phyloP scores from a whole-genome alignment of 176 grass and related monocot species.

The Oryza nivara region DNA sequence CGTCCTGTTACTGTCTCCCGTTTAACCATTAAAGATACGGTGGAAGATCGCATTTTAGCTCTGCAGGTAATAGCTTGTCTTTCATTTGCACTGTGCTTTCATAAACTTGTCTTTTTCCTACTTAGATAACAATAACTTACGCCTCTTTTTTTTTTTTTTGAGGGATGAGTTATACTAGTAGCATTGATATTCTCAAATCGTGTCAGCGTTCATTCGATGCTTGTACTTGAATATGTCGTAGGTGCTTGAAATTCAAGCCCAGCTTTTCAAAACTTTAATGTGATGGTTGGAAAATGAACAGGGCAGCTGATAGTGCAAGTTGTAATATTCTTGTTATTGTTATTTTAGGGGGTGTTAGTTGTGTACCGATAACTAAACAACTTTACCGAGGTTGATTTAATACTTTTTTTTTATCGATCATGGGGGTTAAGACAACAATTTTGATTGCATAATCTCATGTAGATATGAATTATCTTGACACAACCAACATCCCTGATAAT shows the following conservation, averaged over 20 bases:
- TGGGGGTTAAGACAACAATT: not conserved
- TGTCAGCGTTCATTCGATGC: not conserved
- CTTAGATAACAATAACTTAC: not conserved
- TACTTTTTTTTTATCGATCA: not conserved
- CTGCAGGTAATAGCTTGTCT: conserved; percentile 60
- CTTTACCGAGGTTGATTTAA: not conserved
- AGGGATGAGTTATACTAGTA: conserved; percentile 15
- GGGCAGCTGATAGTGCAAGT: not conserved
- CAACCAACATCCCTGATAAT: not conserved
- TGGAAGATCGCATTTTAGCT: conserved; percentile 95
- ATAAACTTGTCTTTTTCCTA: not conserved
- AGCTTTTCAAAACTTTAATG: not conserved
- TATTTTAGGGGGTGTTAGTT: not conserved
- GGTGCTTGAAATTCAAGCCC: conserved; percentile 5
- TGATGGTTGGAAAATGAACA: conserved; percentile 26
- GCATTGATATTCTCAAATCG: conserved; percentile 14
- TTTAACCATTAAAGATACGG: conserved; percentile 75
- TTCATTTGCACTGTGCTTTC: not conserved
- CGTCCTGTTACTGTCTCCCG: conserved; percentile 80
- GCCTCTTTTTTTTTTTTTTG: not conserved
- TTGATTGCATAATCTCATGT: conserved; percentile 2
- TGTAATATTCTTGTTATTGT: conserved; percentile 8
- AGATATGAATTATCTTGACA: not conserved
- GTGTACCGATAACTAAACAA: not conserved
- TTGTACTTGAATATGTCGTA: conserved; percentile 1